Evolutionary conservation across 2,329 filamentous ascomycete species (phyloP), one percentile per base, ranked within the genome.

Genomic region (Monosporascus sp.): DNA sequence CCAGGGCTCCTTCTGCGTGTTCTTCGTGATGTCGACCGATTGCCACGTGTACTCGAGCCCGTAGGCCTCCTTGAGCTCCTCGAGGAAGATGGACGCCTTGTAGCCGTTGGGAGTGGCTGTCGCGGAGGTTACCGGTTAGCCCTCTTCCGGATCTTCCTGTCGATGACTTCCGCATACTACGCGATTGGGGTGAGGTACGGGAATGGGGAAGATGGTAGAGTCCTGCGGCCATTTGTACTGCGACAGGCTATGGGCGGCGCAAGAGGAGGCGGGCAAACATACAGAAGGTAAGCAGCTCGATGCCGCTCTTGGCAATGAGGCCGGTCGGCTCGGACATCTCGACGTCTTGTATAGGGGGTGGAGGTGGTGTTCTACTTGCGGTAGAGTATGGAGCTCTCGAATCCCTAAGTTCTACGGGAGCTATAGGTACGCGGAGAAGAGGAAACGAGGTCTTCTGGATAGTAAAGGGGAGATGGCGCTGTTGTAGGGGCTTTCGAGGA

Each of bases 1-100:
- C 84, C 85, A 88, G 1, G 78, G 74, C 72, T 87, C 77, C 68
- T 87, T 87, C 61, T 88, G 85, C 28, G 84, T 78, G 70, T 85
- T 84, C 62, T 83, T 74, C 54, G 63, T 62, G 58, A 85, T 87
- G 68, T 85, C 76, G 66, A 88, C 76, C 52, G 65, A 62, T 60
- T 87, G 83, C 61, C 69, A 78, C 5, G 79, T 79, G 68, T 86
- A 87, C 15, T 80, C 73, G 53, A 76, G 73, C 50, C 81, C 82
- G 56, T 88, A 87, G 14, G 79, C 79, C n/a, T 78, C 82, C 61
- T 83, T 84, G 49, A 87, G 72, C 70, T 88, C 85, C 64, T 88
- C 85, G 40, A 87, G 77, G 20, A 87, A 62, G 58, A 87, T 81
- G 53, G 76, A 79, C 35, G 72, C 75, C 64, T 87, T 87, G 70